phyloP scores from a whole-genome alignment of 108 stramenopile genomes.

The Skeletonema costatum region DNA sequence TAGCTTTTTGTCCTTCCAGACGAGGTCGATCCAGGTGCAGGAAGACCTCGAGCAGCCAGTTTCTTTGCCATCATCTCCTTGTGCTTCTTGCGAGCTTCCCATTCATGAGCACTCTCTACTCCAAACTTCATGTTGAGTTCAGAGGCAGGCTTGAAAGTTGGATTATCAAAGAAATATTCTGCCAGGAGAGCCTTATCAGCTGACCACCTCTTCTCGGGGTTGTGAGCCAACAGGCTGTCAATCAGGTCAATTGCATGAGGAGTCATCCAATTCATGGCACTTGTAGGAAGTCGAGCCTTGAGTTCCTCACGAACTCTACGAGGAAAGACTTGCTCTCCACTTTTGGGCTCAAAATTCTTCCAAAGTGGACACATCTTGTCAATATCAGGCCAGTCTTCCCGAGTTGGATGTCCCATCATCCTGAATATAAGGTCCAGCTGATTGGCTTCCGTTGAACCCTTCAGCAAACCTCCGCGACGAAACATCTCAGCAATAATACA shows the following conservation, averaged over 20 bases:
- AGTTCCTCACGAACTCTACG: slow-evolving; percentile 70
- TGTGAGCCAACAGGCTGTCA: slow-evolving; percentile 70
- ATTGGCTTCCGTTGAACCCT: slow-evolving; percentile 63
- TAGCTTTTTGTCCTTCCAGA: not conserved
- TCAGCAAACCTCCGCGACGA: slow-evolving; percentile 79
- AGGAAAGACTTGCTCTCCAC: slow-evolving; percentile 50
- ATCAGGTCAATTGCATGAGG: slow-evolving; percentile 79
- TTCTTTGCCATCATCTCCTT: slow-evolving; percentile 63
- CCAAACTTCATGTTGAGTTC: slow-evolving; percentile 85
- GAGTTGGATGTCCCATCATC: slow-evolving; percentile 76
- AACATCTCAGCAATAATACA: slow-evolving; percentile 97
- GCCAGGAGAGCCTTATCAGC: slow-evolving; percentile 78
- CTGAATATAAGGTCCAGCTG: slow-evolving; percentile 86
- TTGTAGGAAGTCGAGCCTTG: slow-evolving; percentile 56
- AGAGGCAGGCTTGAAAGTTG: slow-evolving; percentile 74
- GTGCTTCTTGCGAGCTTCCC: slow-evolving; percentile 77
- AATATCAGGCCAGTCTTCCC: slow-evolving; percentile 76
- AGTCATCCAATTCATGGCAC: slow-evolving; percentile 83
- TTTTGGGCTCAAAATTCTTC: slow-evolving; percentile 73
- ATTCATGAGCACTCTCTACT: slow-evolving; percentile 81
- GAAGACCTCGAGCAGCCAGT: not conserved
- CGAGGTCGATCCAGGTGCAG: not conserved
- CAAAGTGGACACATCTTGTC: slow-evolving; percentile 73
- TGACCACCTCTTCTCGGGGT: slow-evolving; percentile 83
- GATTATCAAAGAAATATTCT: slow-evolving; percentile 88